Conservation (phyloP, 768 basidiomycete genomes). For the Tricholomella constricta region DNA sequence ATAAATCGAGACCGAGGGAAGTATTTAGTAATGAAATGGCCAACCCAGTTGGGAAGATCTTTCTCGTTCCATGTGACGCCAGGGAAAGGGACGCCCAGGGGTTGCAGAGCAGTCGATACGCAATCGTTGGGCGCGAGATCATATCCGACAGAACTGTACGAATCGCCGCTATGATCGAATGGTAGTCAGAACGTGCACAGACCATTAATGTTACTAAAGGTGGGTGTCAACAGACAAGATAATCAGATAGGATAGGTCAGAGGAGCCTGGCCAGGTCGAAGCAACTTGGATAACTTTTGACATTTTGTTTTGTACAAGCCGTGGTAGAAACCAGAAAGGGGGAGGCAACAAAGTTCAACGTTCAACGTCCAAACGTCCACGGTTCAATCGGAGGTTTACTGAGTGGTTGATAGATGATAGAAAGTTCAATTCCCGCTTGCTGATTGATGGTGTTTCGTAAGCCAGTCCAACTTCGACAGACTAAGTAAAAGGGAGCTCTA, state of each 20-base stretch:
- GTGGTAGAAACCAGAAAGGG: neutral
- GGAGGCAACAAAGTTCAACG: neutral
- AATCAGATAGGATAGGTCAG: constrained; percentile 42
- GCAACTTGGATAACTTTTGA: constrained; percentile 25
- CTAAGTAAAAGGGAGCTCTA: neutral
- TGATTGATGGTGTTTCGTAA: neutral
- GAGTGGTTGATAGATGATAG: too few relatives aligned
- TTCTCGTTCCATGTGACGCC: constrained; percentile 50
- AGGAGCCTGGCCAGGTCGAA: constrained; percentile 45
- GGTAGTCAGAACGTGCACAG: neutral
- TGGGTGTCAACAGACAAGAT: constrained; percentile 50
- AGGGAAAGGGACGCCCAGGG: constrained; percentile 52
- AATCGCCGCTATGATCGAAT: constrained; percentile 53
- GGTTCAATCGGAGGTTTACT: too few relatives aligned
- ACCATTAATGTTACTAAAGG: neutral
- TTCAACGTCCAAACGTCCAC: too few relatives aligned
- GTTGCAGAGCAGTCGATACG: constrained; percentile 42
- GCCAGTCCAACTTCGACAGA: neutral
- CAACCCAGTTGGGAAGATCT: constrained; percentile 61
- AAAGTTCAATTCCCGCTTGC: neutral
- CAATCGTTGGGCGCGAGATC: constrained; percentile 12
- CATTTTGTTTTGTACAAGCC: constrained; percentile 10
- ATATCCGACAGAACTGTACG: constrained; percentile 50
- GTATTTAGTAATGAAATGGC: constrained; percentile 51
- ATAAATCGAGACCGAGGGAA: constrained; percentile 36